Evolutionary conservation across 106 monocot species (phyloP).

Genomic region (Agapanthus africanus): DNA sequence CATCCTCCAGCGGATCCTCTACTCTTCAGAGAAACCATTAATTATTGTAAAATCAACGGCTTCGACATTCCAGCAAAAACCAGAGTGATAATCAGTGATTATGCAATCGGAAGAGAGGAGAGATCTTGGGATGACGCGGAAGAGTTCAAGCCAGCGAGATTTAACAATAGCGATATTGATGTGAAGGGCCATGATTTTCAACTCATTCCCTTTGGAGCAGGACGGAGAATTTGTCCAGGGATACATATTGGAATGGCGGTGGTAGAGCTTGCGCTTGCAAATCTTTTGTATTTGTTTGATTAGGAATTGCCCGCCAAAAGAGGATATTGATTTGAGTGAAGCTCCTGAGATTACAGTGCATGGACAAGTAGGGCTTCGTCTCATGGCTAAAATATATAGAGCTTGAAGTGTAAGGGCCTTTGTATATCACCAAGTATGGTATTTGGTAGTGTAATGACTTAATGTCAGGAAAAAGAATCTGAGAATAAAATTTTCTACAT

Average conservation of each 20-base stretch:
- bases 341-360: too few relatives aligned
- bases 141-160: not conserved
- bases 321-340: too few relatives aligned
- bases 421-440: too few relatives aligned
- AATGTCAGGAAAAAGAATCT: too few relatives aligned
- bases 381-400: too few relatives aligned
- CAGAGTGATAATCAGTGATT: constrained; percentile 2
- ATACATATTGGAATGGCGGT: not conserved
- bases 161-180: not conserved
- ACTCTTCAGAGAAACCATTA: not conserved
- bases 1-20: not conserved
- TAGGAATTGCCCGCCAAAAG: too few relatives aligned
- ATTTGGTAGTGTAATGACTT: too few relatives aligned
- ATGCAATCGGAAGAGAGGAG: constrained; percentile 6
- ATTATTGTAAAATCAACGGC: too few relatives aligned
- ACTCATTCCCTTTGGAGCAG: constrained; percentile 6
- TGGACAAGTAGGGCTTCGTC: not conserved
- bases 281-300: too few relatives aligned
- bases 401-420: too few relatives aligned
- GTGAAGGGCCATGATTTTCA: not conserved
- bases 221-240: constrained; percentile 11
- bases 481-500: too few relatives aligned
- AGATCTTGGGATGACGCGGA: constrained; percentile 1
- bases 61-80: not conserved
- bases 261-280: not conserved